Base-by-base conservation (phyloP, 1,284 basidiomycete species). In the Schizophyllum amplum region DNA sequence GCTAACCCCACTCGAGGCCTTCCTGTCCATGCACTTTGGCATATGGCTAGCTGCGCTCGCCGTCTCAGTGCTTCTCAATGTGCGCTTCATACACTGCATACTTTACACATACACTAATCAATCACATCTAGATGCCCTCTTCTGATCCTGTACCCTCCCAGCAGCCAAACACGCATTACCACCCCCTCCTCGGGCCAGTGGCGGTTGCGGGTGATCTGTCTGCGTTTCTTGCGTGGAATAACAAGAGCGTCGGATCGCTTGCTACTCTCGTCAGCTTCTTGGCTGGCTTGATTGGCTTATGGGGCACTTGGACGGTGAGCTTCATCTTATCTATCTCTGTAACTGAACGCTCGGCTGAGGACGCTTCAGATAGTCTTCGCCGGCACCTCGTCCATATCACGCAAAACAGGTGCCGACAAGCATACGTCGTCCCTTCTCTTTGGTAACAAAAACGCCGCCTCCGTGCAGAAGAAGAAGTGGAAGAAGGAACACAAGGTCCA, bases 321-420 rank as follows among this genome's bases (percentile, higher is more conserved):
- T 17, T n/a, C 63, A n/a, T 59, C 20, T 9, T 21, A 27, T 13
- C 48, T 42, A 48, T 52, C 58, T 60, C 48, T 56, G 54, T 51
- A 20, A 22, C 5, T 9, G 33, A 42, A 42, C 33, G 11, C 6
- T 5, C 26, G 57, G 47, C 46, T 52, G 42, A 47, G 13, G 15
- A 48, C 53, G 17, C 49, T 59, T 22, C 61, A 90, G 88, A 75
- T 84, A 50, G 65, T 84, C 54, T 91, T 91, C 63, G 78, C 79
- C 26, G 76, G 77, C 11, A 74, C 84, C 15, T 74, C 76, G 13
- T 67, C 71, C 50, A 69, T 79, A 49, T 90, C 87, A 21, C 81
- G 79, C 66, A 87, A 81, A 65, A 91, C 87, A 2, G 88, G 87
- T 5, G 84, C 87, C 24, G 87, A 91, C 71, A 90, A 90, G 65